phyloP scores from a whole-genome alignment of 768 basidiomycete species.

The Trametes villosa region DNA sequence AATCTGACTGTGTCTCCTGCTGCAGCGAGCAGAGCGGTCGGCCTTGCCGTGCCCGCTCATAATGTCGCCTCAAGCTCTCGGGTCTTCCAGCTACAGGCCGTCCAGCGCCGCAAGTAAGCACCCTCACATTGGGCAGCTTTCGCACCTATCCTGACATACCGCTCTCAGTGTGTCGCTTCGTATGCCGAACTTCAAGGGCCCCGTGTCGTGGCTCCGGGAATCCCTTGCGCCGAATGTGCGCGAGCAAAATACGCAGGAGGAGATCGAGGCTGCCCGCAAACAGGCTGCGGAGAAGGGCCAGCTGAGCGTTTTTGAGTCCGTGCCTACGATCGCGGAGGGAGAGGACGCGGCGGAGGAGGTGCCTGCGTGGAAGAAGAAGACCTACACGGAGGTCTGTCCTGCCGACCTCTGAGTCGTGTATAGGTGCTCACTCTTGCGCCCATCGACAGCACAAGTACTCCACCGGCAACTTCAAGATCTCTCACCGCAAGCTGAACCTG shows the following conservation, averaged over 20 bases:
- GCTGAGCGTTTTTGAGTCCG: conserved; percentile 34
- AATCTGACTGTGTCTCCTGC: neutral
- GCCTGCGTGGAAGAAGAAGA: conserved; percentile 23
- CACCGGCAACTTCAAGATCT: conserved; percentile 91
- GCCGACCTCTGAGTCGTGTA: too few relatives aligned
- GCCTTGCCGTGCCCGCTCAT: conserved; percentile 14
- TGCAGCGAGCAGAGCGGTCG: conserved; percentile 18
- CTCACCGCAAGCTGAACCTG: conserved; percentile 90
- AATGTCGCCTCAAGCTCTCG: conserved; percentile 25
- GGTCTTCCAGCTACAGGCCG: conserved; percentile 37
- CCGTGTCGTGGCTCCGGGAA: conserved; percentile 67
- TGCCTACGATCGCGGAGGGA: conserved; percentile 16
- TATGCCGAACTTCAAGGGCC: conserved; percentile 39
- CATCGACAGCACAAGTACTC: conserved; percentile 83
- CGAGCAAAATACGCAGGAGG: conserved; percentile 49
- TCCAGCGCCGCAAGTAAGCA: conserved; percentile 50
- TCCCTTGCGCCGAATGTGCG: conserved; percentile 55
- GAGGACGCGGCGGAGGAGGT: conserved; percentile 8
- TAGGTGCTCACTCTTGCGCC: neutral
- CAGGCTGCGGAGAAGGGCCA: conserved; percentile 33
- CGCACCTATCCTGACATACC: neutral
- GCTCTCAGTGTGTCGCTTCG: conserved; percentile 49
- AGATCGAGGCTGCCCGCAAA: conserved; percentile 37
- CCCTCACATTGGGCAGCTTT: neutral
- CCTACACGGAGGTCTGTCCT: conserved; percentile 31